A percentile compares a stretch with the other conserved stretches of the same genome.
Evolutionary conservation across 768 basidiomycete species (phyloP).

Genomic region (Tylopilus vinaceipallidus): DNA sequence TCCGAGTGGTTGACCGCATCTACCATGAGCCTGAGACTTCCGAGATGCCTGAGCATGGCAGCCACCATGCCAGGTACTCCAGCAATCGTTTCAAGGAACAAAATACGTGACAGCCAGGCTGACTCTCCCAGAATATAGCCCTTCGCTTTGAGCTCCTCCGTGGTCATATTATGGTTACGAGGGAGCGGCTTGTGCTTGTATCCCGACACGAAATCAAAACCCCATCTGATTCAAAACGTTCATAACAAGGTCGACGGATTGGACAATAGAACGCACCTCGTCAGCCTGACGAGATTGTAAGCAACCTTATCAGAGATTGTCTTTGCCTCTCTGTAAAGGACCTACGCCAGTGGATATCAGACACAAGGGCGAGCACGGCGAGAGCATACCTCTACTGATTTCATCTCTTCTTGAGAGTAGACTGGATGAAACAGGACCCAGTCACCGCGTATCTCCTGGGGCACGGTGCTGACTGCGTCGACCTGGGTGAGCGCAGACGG

Average conservation of each 20-base stretch:
- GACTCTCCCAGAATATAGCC: constrained; percentile 73
- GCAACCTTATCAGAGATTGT: constrained; percentile 76
- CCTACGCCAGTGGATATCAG: constrained; percentile 37
- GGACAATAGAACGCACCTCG: constrained; percentile 37
- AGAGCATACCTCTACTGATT: constrained; percentile 58
- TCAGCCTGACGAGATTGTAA: constrained; percentile 53
- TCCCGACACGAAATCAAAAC: constrained; percentile 82
- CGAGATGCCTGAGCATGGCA: constrained; percentile 82
- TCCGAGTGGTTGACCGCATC: constrained; percentile 21
- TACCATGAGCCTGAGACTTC: constrained; percentile 86
- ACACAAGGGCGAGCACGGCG: background rate
- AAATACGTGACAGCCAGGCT: constrained; percentile 70
- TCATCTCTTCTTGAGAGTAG: constrained; percentile 72
- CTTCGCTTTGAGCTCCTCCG: constrained; percentile 69
- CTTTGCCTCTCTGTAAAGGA: constrained; percentile 65
- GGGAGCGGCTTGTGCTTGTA: constrained; percentile 78
- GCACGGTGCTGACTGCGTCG: constrained; percentile 53
- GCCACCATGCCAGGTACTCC: constrained; percentile 98
- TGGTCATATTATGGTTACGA: constrained; percentile 56
- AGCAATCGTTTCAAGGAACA: constrained; percentile 85
- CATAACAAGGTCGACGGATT: background rate
- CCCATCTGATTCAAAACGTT: constrained; percentile 38
- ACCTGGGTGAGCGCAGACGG: constrained; percentile 22
- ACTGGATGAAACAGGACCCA: constrained; percentile 96
- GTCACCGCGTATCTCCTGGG: constrained; percentile 60